Base-by-base conservation (phyloP, 345 rosid species). In the Hirschfeldia incana region DNA sequence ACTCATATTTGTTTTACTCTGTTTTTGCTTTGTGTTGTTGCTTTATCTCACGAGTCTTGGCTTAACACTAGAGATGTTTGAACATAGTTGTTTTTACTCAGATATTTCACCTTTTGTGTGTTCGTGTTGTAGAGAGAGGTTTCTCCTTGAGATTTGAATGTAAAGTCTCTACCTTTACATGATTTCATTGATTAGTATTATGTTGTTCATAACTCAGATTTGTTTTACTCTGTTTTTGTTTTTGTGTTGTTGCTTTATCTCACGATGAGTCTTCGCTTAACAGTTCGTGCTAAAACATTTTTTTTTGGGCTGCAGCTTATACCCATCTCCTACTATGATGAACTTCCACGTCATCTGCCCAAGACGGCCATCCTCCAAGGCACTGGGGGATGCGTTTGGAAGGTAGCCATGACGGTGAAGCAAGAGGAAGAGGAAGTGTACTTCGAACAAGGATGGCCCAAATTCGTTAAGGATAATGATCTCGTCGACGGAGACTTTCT, bases 351-450 rank as follows among this genome's bases (percentile, higher is more conserved):
- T 42, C 68, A 0, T 58, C 49, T 78, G n/a, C 63, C 81, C 6
- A 66, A 58, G 68, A 78, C 67, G 0, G 73, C 66, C 7, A 72
- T 21, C n/a, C 77, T 78, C 53, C 73, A 65, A 57, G 81, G 81
- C 37, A 29, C 67, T 15, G 30, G 63, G 8, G 81, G 81, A 72
- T 2, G 77, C 68, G 1, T 63, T 57, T 78, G 81, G 81, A 66
- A 72, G 0, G 63, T 78, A 4, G 21, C 13, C 0, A 57, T 73
- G 36, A 21, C 9, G 53, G 1, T 1, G 17, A 71, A 55, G 49
- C 34, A n/a, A 51, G 63, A 58, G 64, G n/a, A 1, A 57, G 30
- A 30, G 11, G 68, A 72, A 49, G 63, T 65, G 53, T 30, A 10
- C 26, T 66, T 78, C 4, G 67, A 1, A 6, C 8, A 72, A 66